Conservation (phyloP, 495 filamentous ascomycete species). For the Penicillium turbatum region DNA sequence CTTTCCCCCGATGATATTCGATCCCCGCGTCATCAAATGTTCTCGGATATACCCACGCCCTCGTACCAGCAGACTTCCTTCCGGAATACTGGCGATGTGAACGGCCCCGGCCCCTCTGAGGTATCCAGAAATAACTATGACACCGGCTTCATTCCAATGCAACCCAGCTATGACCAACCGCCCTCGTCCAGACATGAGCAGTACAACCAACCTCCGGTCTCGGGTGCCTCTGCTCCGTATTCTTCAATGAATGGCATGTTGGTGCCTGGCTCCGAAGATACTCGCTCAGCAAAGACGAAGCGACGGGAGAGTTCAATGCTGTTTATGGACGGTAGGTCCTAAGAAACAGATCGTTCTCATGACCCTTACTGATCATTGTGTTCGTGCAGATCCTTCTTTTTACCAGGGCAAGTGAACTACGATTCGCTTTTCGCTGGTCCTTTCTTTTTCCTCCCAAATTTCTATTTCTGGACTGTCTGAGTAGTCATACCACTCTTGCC, state of each 20-base stretch:
- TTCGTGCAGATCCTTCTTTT: conserved; percentile 10
- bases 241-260: conserved; percentile 41
- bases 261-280: conserved; percentile 33
- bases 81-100: conserved; percentile 22
- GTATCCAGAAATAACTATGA: conserved; percentile 38
- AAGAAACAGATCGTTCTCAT: not conserved
- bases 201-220: conserved; percentile 22
- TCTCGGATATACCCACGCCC: conserved; percentile 64
- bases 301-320: conserved; percentile 57
- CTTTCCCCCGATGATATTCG: conserved; percentile 57
- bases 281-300: conserved; percentile 46
- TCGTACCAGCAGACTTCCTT: conserved; percentile 61
- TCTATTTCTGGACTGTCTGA: conserved; percentile 6
- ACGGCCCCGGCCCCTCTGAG: conserved; percentile 18
- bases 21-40: conserved; percentile 64
- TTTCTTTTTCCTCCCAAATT: conserved; percentile 3
- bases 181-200: conserved; percentile 23
- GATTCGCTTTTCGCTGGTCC: not conserved
- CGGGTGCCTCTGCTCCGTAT: conserved; percentile 28
- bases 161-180: conserved; percentile 53
- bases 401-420: conserved; percentile 15
- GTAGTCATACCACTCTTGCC: conserved; percentile 9
- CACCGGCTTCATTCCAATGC: conserved; percentile 59
- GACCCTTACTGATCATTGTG: not conserved
- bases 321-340: conserved; percentile 39